Base-by-base conservation (phyloP, 495 filamentous ascomycete genomes). In the Aspergillus ostianus region DNA sequence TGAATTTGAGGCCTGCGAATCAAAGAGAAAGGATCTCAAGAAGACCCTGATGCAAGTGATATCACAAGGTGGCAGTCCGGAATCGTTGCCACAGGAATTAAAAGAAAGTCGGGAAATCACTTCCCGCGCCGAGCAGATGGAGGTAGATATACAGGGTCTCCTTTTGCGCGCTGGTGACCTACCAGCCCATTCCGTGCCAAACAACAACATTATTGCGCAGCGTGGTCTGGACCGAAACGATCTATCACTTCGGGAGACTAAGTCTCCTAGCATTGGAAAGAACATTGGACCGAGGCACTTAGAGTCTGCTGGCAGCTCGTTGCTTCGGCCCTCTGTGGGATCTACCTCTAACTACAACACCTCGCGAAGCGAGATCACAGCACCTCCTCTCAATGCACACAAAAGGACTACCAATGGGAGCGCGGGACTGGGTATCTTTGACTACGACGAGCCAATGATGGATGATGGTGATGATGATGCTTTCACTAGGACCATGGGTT, bases 401-500 rank as follows among this genome's bases (percentile, higher is more conserved):
- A 36, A 56, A 17, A 64, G 29, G n/a, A 61, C 44, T 8, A 12
- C 49, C 7, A 58, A 61, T 36, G 46, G 51, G n/a, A 55, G n/a
- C 15, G 20, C 52, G 4, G 57, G 32, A 19, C n/a, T 29, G 19
- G 52, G 61, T 23, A 18, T 29, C 2, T 61, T 67, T 51, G 63
- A 69, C 18, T 55, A 67, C 20, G 62, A 68, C 46, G 64, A 68
- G 19, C 46, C 59, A 17, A 59, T 61, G 55, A 53, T 55, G 0
- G 49, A 57, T 55, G 56, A 60, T 21, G 61, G 65, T 17, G 77
- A 79, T 21, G 77, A 79, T 21, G 69, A 76, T 18, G 53, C 68
- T 32, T 77, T 83, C 47, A 77, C 79, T 15, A 67, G 74, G 51
- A 77, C 75, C 45, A 83, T 83, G 79, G 80, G 73, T n/a, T 77